Evolutionary conservation across 371 early-diverging fungal genomes (phyloP).

Genomic region (Mortierella sp.): DNA sequence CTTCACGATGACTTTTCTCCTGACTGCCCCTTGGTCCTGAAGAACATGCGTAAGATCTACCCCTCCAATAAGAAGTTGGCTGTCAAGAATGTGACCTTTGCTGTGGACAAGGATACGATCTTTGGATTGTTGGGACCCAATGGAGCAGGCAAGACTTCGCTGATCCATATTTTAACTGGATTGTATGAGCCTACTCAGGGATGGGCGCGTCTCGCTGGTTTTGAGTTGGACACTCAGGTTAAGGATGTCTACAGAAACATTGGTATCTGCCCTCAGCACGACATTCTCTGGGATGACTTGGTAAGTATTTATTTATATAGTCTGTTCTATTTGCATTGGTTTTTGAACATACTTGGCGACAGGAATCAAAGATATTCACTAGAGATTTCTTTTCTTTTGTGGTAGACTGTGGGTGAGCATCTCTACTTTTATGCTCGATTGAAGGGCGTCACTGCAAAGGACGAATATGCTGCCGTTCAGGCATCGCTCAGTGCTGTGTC

Average conservation of each 20-base stretch:
- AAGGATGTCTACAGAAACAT: conserved; percentile 71
- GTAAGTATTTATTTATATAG: conserved; percentile 27
- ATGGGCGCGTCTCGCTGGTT: conserved; percentile 69
- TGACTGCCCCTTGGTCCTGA: conserved; percentile 63
- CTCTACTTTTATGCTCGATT: conserved; percentile 77
- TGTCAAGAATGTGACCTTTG: conserved; percentile 73
- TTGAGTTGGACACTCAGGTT: conserved; percentile 62
- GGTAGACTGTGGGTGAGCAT: conserved; percentile 73
- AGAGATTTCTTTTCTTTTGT: not conserved
- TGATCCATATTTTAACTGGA: conserved; percentile 76
- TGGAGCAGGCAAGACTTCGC: conserved; percentile 72
- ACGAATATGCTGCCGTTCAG: conserved; percentile 61
- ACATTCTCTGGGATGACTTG: conserved; percentile 82
- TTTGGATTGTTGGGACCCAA: conserved; percentile 77
- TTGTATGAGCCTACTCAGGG: conserved; percentile 71
- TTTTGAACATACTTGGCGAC: not conserved
- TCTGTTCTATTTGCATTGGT: not conserved
- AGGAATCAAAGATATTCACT: not conserved
- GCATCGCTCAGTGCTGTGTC: conserved; percentile 63
- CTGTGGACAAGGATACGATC: conserved; percentile 64
- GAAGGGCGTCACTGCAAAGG: conserved; percentile 64
- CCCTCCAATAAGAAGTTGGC: conserved; percentile 66
- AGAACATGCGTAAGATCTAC: conserved; percentile 72
- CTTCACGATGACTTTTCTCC: conserved; percentile 40
- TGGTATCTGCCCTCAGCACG: conserved; percentile 82